Evolutionary conservation across 1,284 basidiomycete species (phyloP).

Genomic region (Ganoderma boninense): DNA sequence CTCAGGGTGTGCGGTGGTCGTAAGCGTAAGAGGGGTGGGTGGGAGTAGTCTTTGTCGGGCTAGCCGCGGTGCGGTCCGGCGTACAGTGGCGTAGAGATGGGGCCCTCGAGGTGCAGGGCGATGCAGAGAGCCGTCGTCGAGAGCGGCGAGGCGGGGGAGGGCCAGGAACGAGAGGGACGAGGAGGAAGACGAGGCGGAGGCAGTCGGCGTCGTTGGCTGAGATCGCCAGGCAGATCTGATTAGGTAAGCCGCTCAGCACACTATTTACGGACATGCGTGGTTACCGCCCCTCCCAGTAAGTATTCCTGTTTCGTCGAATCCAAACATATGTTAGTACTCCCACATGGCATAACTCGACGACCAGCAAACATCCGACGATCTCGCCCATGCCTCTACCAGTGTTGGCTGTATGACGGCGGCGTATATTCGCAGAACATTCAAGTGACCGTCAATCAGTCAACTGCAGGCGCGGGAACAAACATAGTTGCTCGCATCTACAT

Average conservation of each 20-base stretch:
- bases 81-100: not conserved
- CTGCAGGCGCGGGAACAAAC: not conserved
- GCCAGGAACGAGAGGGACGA: constrained; percentile 8
- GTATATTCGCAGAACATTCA: not conserved
- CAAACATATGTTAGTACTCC: not conserved
- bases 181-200: not conserved
- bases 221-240: constrained; percentile 23
- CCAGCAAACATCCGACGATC: not conserved
- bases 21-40: not conserved
- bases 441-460: not conserved
- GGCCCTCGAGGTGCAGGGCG: not conserved
- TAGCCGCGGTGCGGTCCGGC: constrained; percentile 5
- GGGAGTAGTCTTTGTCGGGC: not conserved
- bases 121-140: constrained; percentile 16
- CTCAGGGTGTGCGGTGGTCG: not conserved
- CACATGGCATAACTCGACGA: not conserved
- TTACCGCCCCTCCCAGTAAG: constrained; percentile 11
- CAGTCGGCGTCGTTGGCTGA: not conserved
- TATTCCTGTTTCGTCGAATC: not conserved
- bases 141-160: constrained; percentile 17
- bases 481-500: constrained; percentile 3
- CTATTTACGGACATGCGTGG: constrained; percentile 26
- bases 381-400: not conserved
- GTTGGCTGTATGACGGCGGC: not conserved
- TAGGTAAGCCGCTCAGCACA: constrained; percentile 16